These are phyloP conservation scores for Globisporangium cystogenes DNA, from an alignment of 352 stramenopile genomes.

Conservation along the genomic window DNA sequence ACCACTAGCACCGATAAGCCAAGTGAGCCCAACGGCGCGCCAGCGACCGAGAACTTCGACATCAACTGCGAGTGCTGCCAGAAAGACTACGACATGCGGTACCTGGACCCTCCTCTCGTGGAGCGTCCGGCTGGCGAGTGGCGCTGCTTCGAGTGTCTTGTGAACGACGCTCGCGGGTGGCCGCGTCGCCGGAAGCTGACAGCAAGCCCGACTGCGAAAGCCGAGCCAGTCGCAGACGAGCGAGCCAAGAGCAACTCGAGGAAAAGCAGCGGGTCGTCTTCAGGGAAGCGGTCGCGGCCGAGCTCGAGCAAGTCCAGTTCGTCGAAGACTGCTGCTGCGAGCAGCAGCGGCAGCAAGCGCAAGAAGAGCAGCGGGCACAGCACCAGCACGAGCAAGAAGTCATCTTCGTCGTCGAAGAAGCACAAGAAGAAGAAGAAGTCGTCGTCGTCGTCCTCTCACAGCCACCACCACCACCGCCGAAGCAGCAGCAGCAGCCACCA, in stretches of 20 bases:
- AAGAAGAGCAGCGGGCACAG: slow-evolving; percentile 45
- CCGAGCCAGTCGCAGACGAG: slow-evolving; percentile 8
- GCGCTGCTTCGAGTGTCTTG: slow-evolving; percentile 85
- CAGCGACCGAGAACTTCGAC: slow-evolving; percentile 47
- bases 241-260: slow-evolving; percentile 15
- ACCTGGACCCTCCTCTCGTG: slow-evolving; percentile 73
- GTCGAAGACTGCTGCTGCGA: slow-evolving; percentile 39
- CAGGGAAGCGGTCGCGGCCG: slow-evolving; percentile 31
- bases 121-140: slow-evolving; percentile 72
- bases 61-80: slow-evolving; percentile 76
- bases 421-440: slow-evolving; percentile 66
- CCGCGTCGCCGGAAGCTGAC: slow-evolving; percentile 44
- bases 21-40: slow-evolving; percentile 6
- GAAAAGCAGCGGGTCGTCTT: slow-evolving; percentile 35
- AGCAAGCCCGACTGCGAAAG: slow-evolving; percentile 12
- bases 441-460: slow-evolving; percentile 58
- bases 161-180: slow-evolving; percentile 83
- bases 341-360: slow-evolving; percentile 29
- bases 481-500: slow-evolving; percentile 38
- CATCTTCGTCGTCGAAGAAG: slow-evolving; percentile 50
- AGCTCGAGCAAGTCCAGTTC: slow-evolving; percentile 29
- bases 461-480: slow-evolving; percentile 32
- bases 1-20: background rate
- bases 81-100: slow-evolving; percentile 80
- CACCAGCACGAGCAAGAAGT: slow-evolving; percentile 51